Evolutionary conservation across 2,329 filamentous ascomycete genomes (phyloP).

Genomic region (Torrubiella hemipterigena): DNA sequence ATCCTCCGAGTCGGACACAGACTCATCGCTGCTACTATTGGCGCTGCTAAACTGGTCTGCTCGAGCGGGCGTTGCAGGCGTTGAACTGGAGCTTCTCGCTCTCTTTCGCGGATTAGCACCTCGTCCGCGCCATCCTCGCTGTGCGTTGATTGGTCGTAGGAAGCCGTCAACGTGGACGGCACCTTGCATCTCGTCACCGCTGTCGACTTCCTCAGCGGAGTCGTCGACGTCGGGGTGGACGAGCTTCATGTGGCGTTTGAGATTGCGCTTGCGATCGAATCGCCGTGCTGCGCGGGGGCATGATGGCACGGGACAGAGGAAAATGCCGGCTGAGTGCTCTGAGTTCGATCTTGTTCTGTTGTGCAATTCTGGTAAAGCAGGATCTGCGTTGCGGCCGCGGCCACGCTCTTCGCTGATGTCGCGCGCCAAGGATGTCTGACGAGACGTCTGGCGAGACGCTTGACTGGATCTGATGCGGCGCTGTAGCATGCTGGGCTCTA

Average conservation of each 20-base stretch:
- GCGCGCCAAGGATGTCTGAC: slow-evolving; percentile 15
- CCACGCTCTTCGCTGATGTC: slow-evolving; percentile 11
- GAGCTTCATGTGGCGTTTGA: slow-evolving; percentile 23
- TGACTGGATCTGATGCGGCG: no score
- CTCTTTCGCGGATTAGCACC: slow-evolving; percentile 11
- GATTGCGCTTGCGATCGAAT: slow-evolving; percentile 22
- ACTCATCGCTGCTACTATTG: no score
- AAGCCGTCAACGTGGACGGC: slow-evolving; percentile 60
- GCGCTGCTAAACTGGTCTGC: no score
- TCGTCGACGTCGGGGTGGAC: slow-evolving; percentile 24
- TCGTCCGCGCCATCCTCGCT: slow-evolving; percentile 33
- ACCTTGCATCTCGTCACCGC: slow-evolving; percentile 44
- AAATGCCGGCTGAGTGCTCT: slow-evolving; percentile 18
- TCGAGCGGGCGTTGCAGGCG: no score
- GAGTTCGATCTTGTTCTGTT: slow-evolving; percentile 11
- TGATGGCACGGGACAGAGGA: slow-evolving; percentile 23
- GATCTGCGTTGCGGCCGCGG: slow-evolving; percentile 11
- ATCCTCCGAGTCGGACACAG: no score
- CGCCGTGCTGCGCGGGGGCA: slow-evolving; percentile 24
- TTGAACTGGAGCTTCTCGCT: neutral
- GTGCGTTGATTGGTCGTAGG: slow-evolving; percentile 39
- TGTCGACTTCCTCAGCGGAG: slow-evolving; percentile 18
- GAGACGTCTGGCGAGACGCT: no score
- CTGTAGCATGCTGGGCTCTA: slow-evolving; percentile 12
- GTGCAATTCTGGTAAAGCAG: slow-evolving; percentile 9